Evolutionary conservation across 352 stramenopile species (phyloP), one percentile per base, ranked within the genome.

Genomic region (Saprolegnia diclina): DNA sequence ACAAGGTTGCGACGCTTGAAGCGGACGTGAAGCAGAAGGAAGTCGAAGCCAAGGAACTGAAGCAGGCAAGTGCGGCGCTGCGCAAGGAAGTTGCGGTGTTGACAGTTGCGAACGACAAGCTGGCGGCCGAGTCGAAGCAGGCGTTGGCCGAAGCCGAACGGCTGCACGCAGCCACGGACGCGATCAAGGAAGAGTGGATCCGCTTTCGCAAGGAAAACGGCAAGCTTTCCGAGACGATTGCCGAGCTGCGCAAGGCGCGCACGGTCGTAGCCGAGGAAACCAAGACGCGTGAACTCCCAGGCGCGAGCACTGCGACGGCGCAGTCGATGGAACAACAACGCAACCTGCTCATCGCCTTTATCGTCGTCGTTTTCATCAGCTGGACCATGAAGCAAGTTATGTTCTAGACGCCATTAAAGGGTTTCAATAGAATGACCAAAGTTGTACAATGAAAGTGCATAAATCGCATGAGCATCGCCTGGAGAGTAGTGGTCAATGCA

Each of bases 181-280:
- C 42, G 11, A 52, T 61, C 63, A 69, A 69, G 26, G 63, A 69
- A 13, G 63, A 69, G 7, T 52, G 19, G 14, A 45, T 45, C 9
- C 63, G 63, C 18, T 52, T 69, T 14, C 63, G 63, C 63, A 69
- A 69, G 53, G 63, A 69, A 18, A 69, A 69, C 38, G 63, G 63
- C 63, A 69, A 69, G 26, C 50, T 69, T 6, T 7, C 63, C 5
- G 63, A 59, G 16, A 40, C 54, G 16, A 69, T 69, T 61, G 32
- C 63, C 53, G 42, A 69, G 42, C 45, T 69, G 18, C 63, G 63
- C 45, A 69, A 69, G 38, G 38, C 21, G 13, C 9, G 44, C 29
- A 44, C 4, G 18, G 48, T 21, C 22, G 21, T 16, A 11, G 3
- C 42, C 42, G 42, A 48, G 42, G 29, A 35, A 5, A 35, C 29